Conservation (phyloP, 441 rosid genomes). For the Biscutella laevigata region DNA sequence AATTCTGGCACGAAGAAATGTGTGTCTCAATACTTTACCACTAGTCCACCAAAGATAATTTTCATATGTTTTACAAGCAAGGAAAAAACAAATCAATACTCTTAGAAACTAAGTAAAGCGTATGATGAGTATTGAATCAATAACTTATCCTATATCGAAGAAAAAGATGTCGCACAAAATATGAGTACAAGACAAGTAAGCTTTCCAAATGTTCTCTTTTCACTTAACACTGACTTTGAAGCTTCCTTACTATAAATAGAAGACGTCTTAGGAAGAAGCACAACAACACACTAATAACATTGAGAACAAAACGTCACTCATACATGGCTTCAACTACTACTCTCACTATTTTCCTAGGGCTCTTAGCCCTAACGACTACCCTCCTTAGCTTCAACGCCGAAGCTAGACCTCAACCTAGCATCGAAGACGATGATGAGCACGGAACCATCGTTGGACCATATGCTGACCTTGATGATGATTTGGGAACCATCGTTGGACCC, state of each 20-base stretch:
- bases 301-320: slow-evolving; percentile 1
- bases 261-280: not conserved
- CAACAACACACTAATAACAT: not conserved
- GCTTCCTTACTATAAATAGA: slow-evolving; percentile 23
- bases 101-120: too few relatives aligned
- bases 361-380: slow-evolving; percentile 12
- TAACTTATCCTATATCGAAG: slow-evolving; percentile 2
- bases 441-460: slow-evolving; percentile 22
- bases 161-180: slow-evolving; percentile 12
- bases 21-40: too few relatives aligned
- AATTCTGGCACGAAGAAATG: too few relatives aligned
- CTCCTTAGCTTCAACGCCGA: slow-evolving; percentile 17
- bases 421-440: slow-evolving; percentile 19
- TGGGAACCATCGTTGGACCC: slow-evolving; percentile 26
- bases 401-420: slow-evolving; percentile 26
- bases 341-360: slow-evolving; percentile 13
- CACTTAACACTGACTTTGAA: not conserved
- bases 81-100: too few relatives aligned
- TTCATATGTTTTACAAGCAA: too few relatives aligned
- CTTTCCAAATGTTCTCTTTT: not conserved
- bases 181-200: slow-evolving; percentile 25
- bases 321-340: slow-evolving; percentile 3
- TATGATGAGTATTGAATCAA: too few relatives aligned
- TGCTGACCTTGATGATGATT: not conserved
- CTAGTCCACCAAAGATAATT: too few relatives aligned